Conservation (phyloP, 139 green algal species). For the Coelastrella sp. region DNA sequence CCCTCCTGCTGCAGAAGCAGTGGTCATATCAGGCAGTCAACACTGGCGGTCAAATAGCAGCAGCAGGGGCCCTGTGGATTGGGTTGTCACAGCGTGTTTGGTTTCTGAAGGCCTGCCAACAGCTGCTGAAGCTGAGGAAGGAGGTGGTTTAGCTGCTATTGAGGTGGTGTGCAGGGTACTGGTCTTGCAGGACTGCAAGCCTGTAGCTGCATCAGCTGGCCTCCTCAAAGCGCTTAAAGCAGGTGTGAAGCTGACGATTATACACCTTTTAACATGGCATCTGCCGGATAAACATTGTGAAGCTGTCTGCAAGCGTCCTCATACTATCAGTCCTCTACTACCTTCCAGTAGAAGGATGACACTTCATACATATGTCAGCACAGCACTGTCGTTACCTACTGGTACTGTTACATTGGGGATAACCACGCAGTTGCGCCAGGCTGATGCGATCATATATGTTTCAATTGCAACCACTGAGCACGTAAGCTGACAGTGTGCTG, state of each 20-base stretch:
- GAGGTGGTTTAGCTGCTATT: conserved; percentile 1
- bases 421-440: too few species aligned
- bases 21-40: neutral
- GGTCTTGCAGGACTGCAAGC: conserved; percentile 1
- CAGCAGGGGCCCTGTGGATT: neutral
- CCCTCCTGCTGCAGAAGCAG: neutral
- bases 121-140: conserved; percentile 9
- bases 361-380: too few species aligned
- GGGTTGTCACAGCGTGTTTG: conserved; percentile 12
- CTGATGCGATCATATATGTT: too few species aligned
- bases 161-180: conserved; percentile 37
- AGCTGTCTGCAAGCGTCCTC: too few species aligned
- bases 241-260: too few species aligned
- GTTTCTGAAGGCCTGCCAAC: conserved; percentile 20
- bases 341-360: too few species aligned
- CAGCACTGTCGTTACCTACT: too few species aligned
- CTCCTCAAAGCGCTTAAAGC: conserved; percentile 3
- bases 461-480: too few species aligned
- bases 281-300: neutral
- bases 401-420: too few species aligned
- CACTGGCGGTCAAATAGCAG: neutral
- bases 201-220: neutral
- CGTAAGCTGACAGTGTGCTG: too few species aligned
- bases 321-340: too few species aligned
- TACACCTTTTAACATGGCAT: neutral